Evolutionary conservation across 192 early-diverging fungal species (phyloP), one percentile per base, ranked within the genome.

Genomic region (Coemansia sp.): DNA sequence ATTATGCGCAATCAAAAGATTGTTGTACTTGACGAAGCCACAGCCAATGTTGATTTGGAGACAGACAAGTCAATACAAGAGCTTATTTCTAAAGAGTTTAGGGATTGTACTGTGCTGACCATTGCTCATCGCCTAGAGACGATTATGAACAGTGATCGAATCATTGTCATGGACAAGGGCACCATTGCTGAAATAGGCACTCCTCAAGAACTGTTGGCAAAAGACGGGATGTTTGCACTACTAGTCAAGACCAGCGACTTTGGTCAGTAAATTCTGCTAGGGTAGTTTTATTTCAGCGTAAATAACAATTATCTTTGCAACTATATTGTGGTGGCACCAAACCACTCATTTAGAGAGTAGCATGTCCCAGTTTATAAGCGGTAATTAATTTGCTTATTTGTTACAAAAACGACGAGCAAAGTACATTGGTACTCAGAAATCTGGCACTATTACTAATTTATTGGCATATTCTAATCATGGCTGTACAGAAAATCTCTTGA

Each of bases 41-140:
- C 90, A 11, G 77, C 88, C 30, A 68, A 82, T 6, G 77, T 90
- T 19, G 89, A 91, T 33, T 28, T 69, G 68, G 55, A 63, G 2
- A 50, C 60, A 0, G 68, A 69, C 28, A 16, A 40, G 6, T 6
- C 21, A 0, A n/a, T 69, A 1, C 68, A 69, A 23, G 43, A 49
- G 4, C 47, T 69, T 0, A 83, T 89, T 33, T 73, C 76, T 0
- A 77, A 74, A 16, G 69, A 87, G 52, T 89, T 89, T 69, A 66
- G 47, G 0, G 64, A 82, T 37, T 62, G 60, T 33, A 69, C 58
- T 19, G 83, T 90, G n/a, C 64, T 90, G 3, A 86, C 87, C 17
- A 90, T 90, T 63, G 89, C 89, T 6, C 89, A 94, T 75, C 87
- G 91, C 49, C 65, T 90, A 17, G 88, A 90, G 57, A 90, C 89